Evolutionary conservation across 2,329 filamentous ascomycete species (phyloP).

Genomic region (Periconia sp.): DNA sequence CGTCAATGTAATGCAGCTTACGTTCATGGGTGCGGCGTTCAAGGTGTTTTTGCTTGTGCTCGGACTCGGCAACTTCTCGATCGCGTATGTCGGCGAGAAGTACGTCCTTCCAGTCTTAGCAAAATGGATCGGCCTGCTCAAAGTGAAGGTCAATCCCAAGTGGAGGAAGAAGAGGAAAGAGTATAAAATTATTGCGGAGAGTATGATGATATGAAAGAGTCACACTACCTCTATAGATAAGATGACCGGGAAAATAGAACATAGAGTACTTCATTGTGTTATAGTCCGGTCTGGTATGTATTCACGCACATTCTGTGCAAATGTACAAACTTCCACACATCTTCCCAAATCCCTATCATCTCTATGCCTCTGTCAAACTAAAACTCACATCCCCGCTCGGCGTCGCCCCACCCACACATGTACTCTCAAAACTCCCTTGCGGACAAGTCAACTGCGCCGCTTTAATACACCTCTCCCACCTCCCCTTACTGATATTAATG

Average conservation of each 20-base stretch:
- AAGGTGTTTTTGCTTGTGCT: constrained; percentile 74
- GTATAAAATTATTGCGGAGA: constrained; percentile 75
- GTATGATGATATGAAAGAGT: constrained; percentile 31
- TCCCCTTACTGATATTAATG: constrained; percentile 60
- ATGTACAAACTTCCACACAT: too few relatives aligned
- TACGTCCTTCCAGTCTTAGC: constrained; percentile 73
- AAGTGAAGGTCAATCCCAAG: constrained; percentile 61
- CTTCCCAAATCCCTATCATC: too few relatives aligned
- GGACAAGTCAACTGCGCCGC: constrained; percentile 60
- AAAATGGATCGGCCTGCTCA: constrained; percentile 67
- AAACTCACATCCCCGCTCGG: constrained; percentile 54
- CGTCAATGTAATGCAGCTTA: constrained; percentile 81
- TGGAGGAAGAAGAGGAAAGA: constrained; percentile 79
- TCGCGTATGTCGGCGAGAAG: constrained; percentile 75
- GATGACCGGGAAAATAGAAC: too few relatives aligned
- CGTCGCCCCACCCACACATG: constrained; percentile 57
- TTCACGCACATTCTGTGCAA: too few relatives aligned
- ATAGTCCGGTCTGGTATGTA: too few relatives aligned
- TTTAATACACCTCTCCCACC: constrained; percentile 62
- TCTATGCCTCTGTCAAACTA: constrained; percentile 11
- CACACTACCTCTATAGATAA: too few relatives aligned
- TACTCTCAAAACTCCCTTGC: constrained; percentile 55
- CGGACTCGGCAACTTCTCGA: constrained; percentile 70
- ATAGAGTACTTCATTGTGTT: too few relatives aligned
- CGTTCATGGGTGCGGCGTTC: constrained; percentile 74